These are phyloP conservation scores for Begonia masoniana DNA, from an alignment of 306 rosid species.

Conservation along the genomic window DNA sequence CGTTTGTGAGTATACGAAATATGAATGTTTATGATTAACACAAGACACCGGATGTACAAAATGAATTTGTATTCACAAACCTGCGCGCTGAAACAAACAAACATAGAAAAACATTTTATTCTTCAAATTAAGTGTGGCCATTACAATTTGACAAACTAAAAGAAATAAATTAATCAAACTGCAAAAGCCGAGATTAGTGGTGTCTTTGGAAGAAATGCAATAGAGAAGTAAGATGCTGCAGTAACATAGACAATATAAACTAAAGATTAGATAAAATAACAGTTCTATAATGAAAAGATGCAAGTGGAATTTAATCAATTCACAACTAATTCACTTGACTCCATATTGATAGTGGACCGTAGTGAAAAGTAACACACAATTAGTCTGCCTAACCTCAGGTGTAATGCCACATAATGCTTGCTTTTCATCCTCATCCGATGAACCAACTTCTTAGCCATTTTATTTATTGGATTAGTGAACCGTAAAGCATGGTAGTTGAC, in stretches of 20 bases:
- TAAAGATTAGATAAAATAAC: background rate
- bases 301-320: too few species aligned
- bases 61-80: too few species aligned
- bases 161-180: too few species aligned
- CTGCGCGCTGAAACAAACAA: too few species aligned
- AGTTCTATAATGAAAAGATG: slow-evolving; percentile 3
- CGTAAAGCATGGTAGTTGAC: slow-evolving; percentile 89
- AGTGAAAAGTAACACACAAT: slow-evolving; percentile 4
- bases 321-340: too few species aligned
- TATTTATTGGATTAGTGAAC: slow-evolving; percentile 54
- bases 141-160: background rate
- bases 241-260: background rate
- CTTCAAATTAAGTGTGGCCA: background rate
- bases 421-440: slow-evolving; percentile 69
- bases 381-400: slow-evolving; percentile 58
- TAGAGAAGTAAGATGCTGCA: background rate
- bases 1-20: too few species aligned
- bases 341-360: too few species aligned
- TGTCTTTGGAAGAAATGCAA: background rate
- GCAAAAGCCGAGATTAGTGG: too few species aligned
- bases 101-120: too few species aligned
- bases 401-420: slow-evolving; percentile 75
- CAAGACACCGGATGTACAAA: too few species aligned
- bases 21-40: too few species aligned
- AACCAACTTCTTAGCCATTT: slow-evolving; percentile 74